phyloP scores from a whole-genome alignment of 2,329 filamentous ascomycete species.

The Escovopsis sp. region DNA sequence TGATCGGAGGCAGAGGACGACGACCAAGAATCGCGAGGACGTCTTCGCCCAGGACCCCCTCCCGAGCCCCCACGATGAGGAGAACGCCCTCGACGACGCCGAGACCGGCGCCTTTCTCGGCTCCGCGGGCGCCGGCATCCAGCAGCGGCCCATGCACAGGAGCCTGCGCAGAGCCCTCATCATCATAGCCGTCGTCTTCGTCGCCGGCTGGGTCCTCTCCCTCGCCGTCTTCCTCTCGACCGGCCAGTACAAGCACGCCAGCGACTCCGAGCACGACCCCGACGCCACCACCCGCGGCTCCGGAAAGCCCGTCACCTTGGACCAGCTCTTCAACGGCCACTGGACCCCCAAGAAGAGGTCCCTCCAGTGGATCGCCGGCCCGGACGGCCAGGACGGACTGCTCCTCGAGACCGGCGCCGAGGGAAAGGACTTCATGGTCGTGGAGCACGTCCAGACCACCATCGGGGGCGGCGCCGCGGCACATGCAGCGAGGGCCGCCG shows the following conservation, averaged over 20 bases:
- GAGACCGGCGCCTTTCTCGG: slow-evolving; percentile 41
- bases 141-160: slow-evolving; percentile 46
- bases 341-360: slow-evolving; percentile 51
- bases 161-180: slow-evolving; percentile 49
- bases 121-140: slow-evolving; percentile 15
- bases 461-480: slow-evolving; percentile 9
- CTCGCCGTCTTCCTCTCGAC: slow-evolving; percentile 51
- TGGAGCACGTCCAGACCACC: slow-evolving; percentile 62
- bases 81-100: slow-evolving; percentile 22
- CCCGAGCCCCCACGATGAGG: slow-evolving; percentile 12
- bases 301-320: slow-evolving; percentile 58
- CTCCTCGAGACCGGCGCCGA: slow-evolving; percentile 55
- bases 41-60: slow-evolving; percentile 22
- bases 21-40: slow-evolving; percentile 13
- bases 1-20: slow-evolving; percentile 7
- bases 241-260: slow-evolving; percentile 51
- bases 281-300: slow-evolving; percentile 47
- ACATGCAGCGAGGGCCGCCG: too few relatives aligned
- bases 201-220: slow-evolving; percentile 54
- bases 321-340: slow-evolving; percentile 51
- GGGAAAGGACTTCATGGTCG: slow-evolving; percentile 62
- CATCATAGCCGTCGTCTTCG: slow-evolving; percentile 44
- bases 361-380: slow-evolving; percentile 64
- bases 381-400: slow-evolving; percentile 67
- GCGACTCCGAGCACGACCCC: slow-evolving; percentile 51